These are phyloP conservation scores for Podosphaera leucotricha DNA, from an alignment of 2,329 filamentous ascomycete species.

Conservation along the genomic window DNA sequence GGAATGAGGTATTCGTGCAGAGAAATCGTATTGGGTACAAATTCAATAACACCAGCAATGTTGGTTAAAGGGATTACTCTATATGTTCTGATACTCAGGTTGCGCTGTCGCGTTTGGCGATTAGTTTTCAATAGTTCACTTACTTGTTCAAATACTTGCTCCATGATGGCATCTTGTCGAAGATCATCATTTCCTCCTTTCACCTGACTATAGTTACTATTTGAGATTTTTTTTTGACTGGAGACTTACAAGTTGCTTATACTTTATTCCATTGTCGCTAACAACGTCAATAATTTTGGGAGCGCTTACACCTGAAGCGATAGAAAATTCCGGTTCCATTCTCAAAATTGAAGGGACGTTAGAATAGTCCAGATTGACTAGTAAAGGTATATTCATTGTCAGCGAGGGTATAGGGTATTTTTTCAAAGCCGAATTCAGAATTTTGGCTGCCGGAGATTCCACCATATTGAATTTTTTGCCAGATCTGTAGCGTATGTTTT, in stretches of 20 bases:
- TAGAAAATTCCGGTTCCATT: conserved; percentile 53
- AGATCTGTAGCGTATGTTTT: conserved; percentile 41
- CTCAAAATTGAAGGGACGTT: conserved; percentile 48
- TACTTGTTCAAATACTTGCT: conserved; percentile 94
- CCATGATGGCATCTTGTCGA: conserved; percentile 95
- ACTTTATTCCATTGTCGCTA: conserved; percentile 52
- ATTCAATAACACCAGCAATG: conserved; percentile 81
- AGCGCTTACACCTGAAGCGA: conserved; percentile 74
- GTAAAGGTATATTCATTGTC: conserved; percentile 64
- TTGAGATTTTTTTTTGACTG: conserved; percentile 1
- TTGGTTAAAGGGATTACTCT: conserved; percentile 80
- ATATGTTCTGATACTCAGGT: conserved; percentile 82
- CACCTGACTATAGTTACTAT: conserved; percentile 24
- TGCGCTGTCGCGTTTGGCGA: conserved; percentile 65
- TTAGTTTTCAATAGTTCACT: conserved; percentile 74
- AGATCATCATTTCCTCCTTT: conserved; percentile 94
- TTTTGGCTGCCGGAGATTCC: conserved; percentile 36
- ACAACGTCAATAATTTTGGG: conserved; percentile 79
- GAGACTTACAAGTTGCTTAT: conserved; percentile 52
- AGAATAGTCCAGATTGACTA: conserved; percentile 50
- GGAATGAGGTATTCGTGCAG: conserved; percentile 82
- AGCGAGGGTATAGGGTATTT: conserved; percentile 60
- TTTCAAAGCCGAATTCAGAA: conserved; percentile 36
- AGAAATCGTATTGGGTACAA: conserved; percentile 80
- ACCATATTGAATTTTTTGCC: conserved; percentile 39